These are phyloP conservation scores for Echites panduratus DNA, from an alignment of 257 asterid species.

Conservation along the genomic window DNA sequence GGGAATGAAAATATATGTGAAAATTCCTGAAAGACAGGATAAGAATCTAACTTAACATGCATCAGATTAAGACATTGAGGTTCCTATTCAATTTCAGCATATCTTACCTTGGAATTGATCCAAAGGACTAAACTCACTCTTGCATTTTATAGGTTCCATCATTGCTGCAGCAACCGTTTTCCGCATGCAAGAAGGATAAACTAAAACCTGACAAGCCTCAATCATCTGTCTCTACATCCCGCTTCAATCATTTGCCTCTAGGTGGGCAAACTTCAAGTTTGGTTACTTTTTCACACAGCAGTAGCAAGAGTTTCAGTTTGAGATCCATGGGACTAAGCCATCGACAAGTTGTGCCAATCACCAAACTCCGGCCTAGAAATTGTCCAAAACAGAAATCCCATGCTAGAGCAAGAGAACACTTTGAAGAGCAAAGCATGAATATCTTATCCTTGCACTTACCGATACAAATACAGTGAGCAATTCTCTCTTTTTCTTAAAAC, in stretches of 20 bases:
- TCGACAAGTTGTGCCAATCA: conserved; percentile 14
- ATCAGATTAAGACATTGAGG: too few relatives aligned
- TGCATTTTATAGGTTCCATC: conserved; percentile 52
- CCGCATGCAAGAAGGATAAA: conserved; percentile 42
- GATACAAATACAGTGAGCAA: conserved; percentile 19
- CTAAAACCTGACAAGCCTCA: conserved; percentile 20
- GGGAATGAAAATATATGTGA: not conserved
- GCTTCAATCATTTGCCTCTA: conserved; percentile 12
- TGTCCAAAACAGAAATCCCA: conserved; percentile 30
- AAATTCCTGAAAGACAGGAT: not conserved
- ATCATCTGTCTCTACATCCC: not conserved
- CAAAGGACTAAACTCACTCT: not conserved
- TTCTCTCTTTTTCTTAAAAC: not conserved
- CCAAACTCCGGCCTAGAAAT: conserved; percentile 27
- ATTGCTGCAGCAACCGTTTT: conserved; percentile 43
- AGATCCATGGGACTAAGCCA: conserved; percentile 28
- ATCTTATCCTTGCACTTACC: conserved; percentile 65
- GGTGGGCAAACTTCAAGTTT: conserved; percentile 19
- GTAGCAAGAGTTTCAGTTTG: conserved; percentile 35
- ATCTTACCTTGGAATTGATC: not conserved
- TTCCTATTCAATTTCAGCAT: not conserved
- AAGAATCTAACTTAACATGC: not conserved
- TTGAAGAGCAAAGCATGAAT: conserved; percentile 32
- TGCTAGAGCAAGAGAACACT: conserved; percentile 18
- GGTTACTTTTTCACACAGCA: conserved; percentile 35